Evolutionary conservation across 192 early-diverging fungal genomes (phyloP).

Genomic region (Backusella macrospora): DNA sequence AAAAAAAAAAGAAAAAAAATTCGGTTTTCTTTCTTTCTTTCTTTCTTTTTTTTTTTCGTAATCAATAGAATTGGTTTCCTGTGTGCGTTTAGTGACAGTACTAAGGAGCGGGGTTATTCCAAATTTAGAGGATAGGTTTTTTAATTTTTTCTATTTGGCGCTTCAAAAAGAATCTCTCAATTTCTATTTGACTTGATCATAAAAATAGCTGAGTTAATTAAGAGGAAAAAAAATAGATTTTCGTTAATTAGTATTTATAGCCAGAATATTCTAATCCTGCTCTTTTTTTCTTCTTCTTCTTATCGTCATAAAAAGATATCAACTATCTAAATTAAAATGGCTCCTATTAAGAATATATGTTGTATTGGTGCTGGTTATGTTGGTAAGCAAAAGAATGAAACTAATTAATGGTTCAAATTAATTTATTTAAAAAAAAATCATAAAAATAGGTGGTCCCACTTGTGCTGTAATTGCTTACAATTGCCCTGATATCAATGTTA

Average conservation of each 20-base stretch:
- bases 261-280: background rate
- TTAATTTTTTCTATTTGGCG: background rate
- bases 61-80: too few species aligned
- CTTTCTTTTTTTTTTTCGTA: too few species aligned
- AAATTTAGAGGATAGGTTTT: constrained; percentile 9
- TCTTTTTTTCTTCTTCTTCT: background rate
- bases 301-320: background rate
- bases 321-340: constrained; percentile 9
- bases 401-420: background rate
- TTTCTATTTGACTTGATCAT: background rate
- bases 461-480: constrained; percentile 93
- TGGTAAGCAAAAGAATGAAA: constrained; percentile 52
- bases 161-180: background rate
- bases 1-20: too few species aligned
- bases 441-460: constrained; percentile 77
- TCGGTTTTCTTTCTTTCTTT: too few species aligned
- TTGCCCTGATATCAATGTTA: constrained; percentile 85
- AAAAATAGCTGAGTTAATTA: constrained; percentile 7
- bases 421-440: background rate
- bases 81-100: too few species aligned
- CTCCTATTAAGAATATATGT: constrained; percentile 69
- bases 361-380: constrained; percentile 97
- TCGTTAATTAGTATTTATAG: background rate
- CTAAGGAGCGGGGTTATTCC: background rate
- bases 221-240: too few species aligned